Base-by-base conservation (phyloP, 2,329 filamentous ascomycete genomes). In the Myriangium duriaei region DNA sequence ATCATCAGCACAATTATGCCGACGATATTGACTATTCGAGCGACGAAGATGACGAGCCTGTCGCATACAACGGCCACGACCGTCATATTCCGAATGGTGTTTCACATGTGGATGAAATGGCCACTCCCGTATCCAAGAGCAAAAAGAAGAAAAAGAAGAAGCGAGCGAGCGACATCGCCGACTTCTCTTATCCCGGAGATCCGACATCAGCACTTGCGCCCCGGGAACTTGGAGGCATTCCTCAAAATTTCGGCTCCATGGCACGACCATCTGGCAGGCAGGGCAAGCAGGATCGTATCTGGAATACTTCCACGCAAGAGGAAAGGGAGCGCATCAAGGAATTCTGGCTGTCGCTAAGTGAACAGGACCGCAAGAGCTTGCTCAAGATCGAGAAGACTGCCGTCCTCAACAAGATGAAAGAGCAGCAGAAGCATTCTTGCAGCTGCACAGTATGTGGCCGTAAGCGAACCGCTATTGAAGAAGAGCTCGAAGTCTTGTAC, bases 311-410 rank as follows among this genome's bases (percentile, higher is more conserved):
- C 42, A 91, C 84, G 7, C 76, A 84, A 48, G 86, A 96, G 60
- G 91, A 98, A 63, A 81, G 91, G 24, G 86, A 95, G 63, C 81
- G 91, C 37, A 98, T 98, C 56, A 94, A 95, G 62, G 83, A 94
- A 50, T 98, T 96, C 62, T 98, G 91, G 91, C 72, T 98, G 37
- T 86, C 86, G 11, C 63, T 98, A 30, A 85, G 84, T 48, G 91
- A 98, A 59, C 84, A 93, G 26, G 87, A 96, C 58, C 82, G 91
- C 50, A 91, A 93, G 57, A 91, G 84, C 11, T 68, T 98, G 32
- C 86, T 98, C 54, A 95, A 95, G 62, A 88, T 98, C 18, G 91
- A 98, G 62, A 98, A 98, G 64, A 88, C 98, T 61, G 88, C 91
- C 5, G 91, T 98, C 1, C 65, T 98, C 40, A 86, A 84, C 55